Evolutionary conservation across 73 alveolate genomes (phyloP).

Genomic region (Uronychia setigera): DNA sequence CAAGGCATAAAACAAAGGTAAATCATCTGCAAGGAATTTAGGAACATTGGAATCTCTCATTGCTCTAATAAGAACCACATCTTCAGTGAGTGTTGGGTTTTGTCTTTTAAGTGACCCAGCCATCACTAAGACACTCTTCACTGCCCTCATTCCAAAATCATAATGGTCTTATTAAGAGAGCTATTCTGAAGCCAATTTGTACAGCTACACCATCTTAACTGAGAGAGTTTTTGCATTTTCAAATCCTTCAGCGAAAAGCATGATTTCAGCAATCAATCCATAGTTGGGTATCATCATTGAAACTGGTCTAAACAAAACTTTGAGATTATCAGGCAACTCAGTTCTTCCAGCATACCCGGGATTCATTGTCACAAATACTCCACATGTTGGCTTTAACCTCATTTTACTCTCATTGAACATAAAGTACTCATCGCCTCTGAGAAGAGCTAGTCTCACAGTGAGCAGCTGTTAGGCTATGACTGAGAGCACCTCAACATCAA

Average conservation of each 20-base stretch:
- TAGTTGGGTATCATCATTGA: conserved; percentile 98
- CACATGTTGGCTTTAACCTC: conserved; percentile 83
- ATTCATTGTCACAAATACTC: conserved; percentile 95
- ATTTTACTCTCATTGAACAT: conserved; percentile 85
- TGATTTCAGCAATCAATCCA: conserved; percentile 96
- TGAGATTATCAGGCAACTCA: conserved; percentile 95
- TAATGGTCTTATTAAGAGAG: conserved; percentile 88
- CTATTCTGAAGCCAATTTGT: conserved; percentile 87
- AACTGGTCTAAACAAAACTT: conserved; percentile 95
- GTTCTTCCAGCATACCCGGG: conserved; percentile 99
- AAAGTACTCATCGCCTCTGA: conserved; percentile 77
- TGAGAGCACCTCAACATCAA: conserved; percentile 89
- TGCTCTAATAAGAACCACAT: conserved; percentile 98
- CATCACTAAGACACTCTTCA: conserved; percentile 98
- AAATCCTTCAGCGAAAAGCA: conserved; percentile 97
- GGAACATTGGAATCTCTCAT: conserved; percentile 99
- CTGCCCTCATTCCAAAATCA: conserved; percentile 99
- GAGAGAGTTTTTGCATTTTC: conserved; percentile 88
- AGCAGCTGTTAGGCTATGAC: conserved; percentile 90
- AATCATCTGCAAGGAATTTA: conserved; percentile 98
- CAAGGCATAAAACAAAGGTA: conserved; percentile 81
- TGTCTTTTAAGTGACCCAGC: conserved; percentile 99
- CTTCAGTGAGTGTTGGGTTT: conserved; percentile 94
- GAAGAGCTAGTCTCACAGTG: conserved; percentile 84
- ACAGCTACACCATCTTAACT: conserved; percentile 83